These are phyloP conservation scores for Linum trigynum DNA, from an alignment of 345 rosid genomes.

Conservation along the genomic window DNA sequence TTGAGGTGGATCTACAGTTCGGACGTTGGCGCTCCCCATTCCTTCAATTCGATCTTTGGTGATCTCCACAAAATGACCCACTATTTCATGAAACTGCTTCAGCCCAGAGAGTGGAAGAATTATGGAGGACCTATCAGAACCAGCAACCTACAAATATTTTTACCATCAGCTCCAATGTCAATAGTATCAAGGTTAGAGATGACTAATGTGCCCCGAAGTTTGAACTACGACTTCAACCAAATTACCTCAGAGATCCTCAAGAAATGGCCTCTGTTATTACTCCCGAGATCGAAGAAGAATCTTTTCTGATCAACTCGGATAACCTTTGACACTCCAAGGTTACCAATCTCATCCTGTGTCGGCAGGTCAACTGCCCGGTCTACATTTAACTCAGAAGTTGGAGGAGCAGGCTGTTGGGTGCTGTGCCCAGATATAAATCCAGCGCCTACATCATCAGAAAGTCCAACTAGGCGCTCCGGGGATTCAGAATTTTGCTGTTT, in stretches of 20 bases:
- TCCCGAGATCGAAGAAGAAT: conserved; percentile 93
- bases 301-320: conserved; percentile 91
- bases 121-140: conserved; percentile 88
- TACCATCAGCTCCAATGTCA: background rate
- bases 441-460: conserved; percentile 97
- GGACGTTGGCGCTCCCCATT: conserved; percentile 74
- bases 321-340: conserved; percentile 59
- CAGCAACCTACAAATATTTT: conserved; percentile 61
- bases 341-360: conserved; percentile 58
- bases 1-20: conserved; percentile 86
- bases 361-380: conserved; percentile 67
- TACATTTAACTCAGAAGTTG: conserved; percentile 57
- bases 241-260: conserved; percentile 89
- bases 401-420: conserved; percentile 39
- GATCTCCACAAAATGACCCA: conserved; percentile 93
- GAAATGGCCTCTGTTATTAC: conserved; percentile 91
- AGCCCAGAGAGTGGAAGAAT: conserved; percentile 89
- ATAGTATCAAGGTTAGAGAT: background rate
- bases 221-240: background rate
- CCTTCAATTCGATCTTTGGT: conserved; percentile 88
- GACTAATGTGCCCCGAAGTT: background rate
- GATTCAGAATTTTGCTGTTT: conserved; percentile 64
- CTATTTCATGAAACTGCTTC: conserved; percentile 83
- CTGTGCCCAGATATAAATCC: conserved; percentile 96
- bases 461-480: conserved; percentile 71